Percentiles rank a stretch among this genome's conserved stretches.
Evolutionary conservation across 2,329 filamentous ascomycete genomes (phyloP).

Genomic region (Stagonosporopsis vannaccii): DNA sequence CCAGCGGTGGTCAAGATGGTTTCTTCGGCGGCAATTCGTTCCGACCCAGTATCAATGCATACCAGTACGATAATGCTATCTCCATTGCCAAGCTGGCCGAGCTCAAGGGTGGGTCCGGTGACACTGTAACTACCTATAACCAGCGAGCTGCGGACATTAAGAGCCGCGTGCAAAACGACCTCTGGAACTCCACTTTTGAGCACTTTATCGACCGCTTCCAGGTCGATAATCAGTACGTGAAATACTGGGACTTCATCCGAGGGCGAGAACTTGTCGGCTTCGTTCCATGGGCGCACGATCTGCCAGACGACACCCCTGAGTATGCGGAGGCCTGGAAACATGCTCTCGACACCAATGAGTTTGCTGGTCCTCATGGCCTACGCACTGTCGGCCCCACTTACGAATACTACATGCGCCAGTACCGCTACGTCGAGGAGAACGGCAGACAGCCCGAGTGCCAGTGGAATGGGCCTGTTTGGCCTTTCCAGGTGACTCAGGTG

Average conservation of each 20-base stretch:
- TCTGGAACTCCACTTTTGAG: constrained; percentile 55
- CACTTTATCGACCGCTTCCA: constrained; percentile 57
- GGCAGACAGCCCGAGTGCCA: constrained; percentile 51
- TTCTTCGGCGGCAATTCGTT: constrained; percentile 53
- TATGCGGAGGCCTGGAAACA: constrained; percentile 52
- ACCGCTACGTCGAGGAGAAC: constrained; percentile 45
- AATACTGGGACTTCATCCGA: constrained; percentile 52
- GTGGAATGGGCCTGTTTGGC: constrained; percentile 57
- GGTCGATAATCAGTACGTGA: constrained; percentile 49
- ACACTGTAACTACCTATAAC: constrained; percentile 23
- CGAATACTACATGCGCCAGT: constrained; percentile 56
- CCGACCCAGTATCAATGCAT: constrained; percentile 55
- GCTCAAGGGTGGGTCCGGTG: constrained; percentile 31
- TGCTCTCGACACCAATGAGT: constrained; percentile 44
- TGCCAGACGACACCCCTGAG: constrained; percentile 50
- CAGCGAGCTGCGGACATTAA: constrained; percentile 48
- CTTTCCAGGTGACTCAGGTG: constrained; percentile 54
- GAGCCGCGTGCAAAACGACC: constrained; percentile 46
- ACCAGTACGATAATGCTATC: constrained; percentile 54
- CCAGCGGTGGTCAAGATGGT: constrained; percentile 50
- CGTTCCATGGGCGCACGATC: constrained; percentile 54
- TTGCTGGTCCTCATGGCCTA: constrained; percentile 49
- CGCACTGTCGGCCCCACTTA: constrained; percentile 55
- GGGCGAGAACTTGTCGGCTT: constrained; percentile 55
- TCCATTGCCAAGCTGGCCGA: constrained; percentile 53